Conservation (phyloP, 2,329 filamentous ascomycete genomes). For the Xylaria sp. region DNA sequence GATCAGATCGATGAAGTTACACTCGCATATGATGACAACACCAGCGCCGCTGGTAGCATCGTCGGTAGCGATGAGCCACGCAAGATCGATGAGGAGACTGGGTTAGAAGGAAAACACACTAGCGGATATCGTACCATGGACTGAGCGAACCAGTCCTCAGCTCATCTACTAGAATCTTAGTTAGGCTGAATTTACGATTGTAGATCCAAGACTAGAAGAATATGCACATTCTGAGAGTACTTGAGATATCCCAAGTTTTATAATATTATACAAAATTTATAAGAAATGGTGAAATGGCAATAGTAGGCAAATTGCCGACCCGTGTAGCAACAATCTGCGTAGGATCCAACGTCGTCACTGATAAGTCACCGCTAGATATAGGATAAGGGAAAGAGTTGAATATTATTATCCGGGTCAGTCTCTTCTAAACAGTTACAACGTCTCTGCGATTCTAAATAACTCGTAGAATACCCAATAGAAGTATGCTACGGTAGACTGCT, state of each 20-base stretch:
- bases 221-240: constrained; percentile 44
- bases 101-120: constrained; percentile 40
- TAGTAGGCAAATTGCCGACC: too few species aligned
- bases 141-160: background rate
- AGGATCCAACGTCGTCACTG: too few species aligned
- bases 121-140: constrained; percentile 30
- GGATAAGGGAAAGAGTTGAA: too few species aligned
- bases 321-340: too few species aligned
- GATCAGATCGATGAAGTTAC: constrained; percentile 63
- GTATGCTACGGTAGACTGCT: too few species aligned
- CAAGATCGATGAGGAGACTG: constrained; percentile 54
- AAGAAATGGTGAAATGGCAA: too few species aligned
- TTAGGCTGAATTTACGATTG: background rate
- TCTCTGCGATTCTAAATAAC: too few species aligned
- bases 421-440: too few species aligned
- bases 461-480: too few species aligned
- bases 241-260: background rate
- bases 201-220: background rate
- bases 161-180: background rate
- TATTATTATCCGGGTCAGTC: too few species aligned
- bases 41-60: constrained; percentile 9
- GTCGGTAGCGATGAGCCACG: constrained; percentile 46
- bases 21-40: constrained; percentile 56
- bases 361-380: too few species aligned
- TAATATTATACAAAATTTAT: too few species aligned